A percentile compares a stretch with the other conserved stretches of the same genome.
Conservation (phyloP, 176 grass and related monocot genomes). For the Lolium rigidum region DNA sequence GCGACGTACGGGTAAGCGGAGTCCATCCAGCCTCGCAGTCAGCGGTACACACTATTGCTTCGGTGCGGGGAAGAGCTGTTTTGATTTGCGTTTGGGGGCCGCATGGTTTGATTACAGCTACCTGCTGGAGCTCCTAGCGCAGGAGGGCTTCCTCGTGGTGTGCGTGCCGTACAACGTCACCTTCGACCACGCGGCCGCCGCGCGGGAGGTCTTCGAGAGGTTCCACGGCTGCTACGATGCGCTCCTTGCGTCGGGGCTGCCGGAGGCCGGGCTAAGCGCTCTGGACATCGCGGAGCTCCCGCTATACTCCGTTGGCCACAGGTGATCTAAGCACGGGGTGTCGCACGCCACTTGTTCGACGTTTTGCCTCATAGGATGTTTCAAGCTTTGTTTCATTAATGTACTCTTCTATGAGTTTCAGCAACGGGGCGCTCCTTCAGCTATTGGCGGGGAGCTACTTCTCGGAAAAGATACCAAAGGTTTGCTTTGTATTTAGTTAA, state of each 20-base stretch:
- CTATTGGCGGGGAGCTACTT: slow-evolving; percentile 93
- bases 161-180: slow-evolving; percentile 91
- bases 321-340: slow-evolving; percentile 36
- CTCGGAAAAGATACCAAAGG: slow-evolving; percentile 82
- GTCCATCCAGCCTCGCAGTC: not conserved
- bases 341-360: slow-evolving; percentile 27
- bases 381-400: not conserved
- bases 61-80: not conserved
- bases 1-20: slow-evolving; percentile 70
- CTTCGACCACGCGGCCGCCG: slow-evolving; percentile 86
- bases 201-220: slow-evolving; percentile 67
- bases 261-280: slow-evolving; percentile 54
- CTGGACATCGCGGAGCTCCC: slow-evolving; percentile 66
- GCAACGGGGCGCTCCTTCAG: slow-evolving; percentile 96
- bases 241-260: slow-evolving; percentile 64
- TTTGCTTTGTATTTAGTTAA: slow-evolving; percentile 25
- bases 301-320: slow-evolving; percentile 87
- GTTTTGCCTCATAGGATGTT: slow-evolving; percentile 27
- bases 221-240: slow-evolving; percentile 81
- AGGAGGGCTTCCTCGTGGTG: slow-evolving; percentile 87
- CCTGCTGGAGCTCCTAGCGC: slow-evolving; percentile 82
- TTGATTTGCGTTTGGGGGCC: not conserved
- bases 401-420: slow-evolving; percentile 36
- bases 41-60: not conserved
- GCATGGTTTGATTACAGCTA: slow-evolving; percentile 49